Conservation (phyloP, 2,329 filamentous ascomycete genomes). For the Pyrenochaeta sp. region DNA sequence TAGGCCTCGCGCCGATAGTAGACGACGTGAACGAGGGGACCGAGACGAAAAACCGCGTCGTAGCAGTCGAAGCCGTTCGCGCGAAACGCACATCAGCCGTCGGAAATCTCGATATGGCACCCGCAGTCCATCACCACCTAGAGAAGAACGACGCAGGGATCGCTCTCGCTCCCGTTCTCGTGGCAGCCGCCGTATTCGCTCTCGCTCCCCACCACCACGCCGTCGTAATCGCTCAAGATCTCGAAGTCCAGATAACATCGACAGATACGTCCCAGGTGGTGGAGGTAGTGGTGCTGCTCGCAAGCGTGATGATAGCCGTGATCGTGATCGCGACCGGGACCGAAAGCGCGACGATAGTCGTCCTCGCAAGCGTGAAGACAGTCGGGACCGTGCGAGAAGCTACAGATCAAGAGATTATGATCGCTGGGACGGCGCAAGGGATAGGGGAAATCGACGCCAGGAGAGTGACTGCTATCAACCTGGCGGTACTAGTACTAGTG, state of each 20-base stretch:
- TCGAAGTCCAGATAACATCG: constrained; percentile 49
- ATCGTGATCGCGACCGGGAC: too few relatives aligned
- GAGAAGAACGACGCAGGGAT: constrained; percentile 32
- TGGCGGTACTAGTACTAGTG: constrained; percentile 18
- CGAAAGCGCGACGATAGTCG: constrained; percentile 46
- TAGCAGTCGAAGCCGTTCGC: constrained; percentile 41
- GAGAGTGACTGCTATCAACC: constrained; percentile 46
- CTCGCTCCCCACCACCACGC: constrained; percentile 22
- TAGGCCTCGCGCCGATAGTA: constrained; percentile 33
- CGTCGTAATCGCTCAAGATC: constrained; percentile 32
- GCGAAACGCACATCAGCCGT: constrained; percentile 37
- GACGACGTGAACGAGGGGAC: constrained; percentile 29
- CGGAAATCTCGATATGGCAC: constrained; percentile 39
- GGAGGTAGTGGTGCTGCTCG: constrained; percentile 29
- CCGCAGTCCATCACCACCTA: constrained; percentile 36
- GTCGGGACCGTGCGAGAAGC: constrained; percentile 47
- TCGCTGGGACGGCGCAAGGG: constrained; percentile 39
- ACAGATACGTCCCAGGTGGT: constrained; percentile 47
- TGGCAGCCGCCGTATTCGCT: constrained; percentile 24
- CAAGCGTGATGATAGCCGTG: constrained; percentile 38
- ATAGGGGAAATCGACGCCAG: constrained; percentile 31
- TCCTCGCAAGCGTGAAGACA: constrained; percentile 43
- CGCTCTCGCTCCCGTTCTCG: constrained; percentile 34
- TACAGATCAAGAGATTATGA: constrained; percentile 55
- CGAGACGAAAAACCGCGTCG: constrained; percentile 39